A percentile compares a stretch with the other conserved stretches of the same genome.
Conservation (phyloP, 2,329 filamentous ascomycete species). For the Calycina herbarum region DNA sequence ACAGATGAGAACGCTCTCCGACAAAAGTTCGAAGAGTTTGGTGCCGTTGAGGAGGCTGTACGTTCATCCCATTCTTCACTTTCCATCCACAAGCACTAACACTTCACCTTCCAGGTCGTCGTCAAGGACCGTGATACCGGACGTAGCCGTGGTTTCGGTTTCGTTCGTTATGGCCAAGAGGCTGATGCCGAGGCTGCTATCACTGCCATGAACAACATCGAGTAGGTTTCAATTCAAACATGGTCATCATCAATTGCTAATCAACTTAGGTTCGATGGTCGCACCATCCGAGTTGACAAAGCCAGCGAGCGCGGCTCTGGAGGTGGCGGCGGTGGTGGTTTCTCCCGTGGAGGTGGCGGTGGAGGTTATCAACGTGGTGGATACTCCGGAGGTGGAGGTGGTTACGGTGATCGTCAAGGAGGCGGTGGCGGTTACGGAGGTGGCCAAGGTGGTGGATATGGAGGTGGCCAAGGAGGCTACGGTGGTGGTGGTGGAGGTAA, state of each 20-base stretch:
- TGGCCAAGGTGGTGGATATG: slow-evolving; percentile 36
- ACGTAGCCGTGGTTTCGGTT: slow-evolving; percentile 95
- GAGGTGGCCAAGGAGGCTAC: slow-evolving; percentile 41
- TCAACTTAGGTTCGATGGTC: slow-evolving; percentile 77
- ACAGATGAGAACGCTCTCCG: slow-evolving; percentile 87
- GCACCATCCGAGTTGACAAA: slow-evolving; percentile 92
- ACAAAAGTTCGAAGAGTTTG: slow-evolving; percentile 90
- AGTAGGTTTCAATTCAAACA: slow-evolving; percentile 59
- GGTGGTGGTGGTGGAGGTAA: slow-evolving; percentile 32
- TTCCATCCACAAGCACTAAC: slow-evolving; percentile 17
- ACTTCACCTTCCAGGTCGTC: slow-evolving; percentile 66
- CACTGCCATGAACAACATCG: slow-evolving; percentile 78
- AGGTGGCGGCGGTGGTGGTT: slow-evolving; percentile 52
- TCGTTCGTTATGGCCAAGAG: slow-evolving; percentile 83
- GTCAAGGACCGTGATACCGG: slow-evolving; percentile 97
- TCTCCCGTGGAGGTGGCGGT: slow-evolving; percentile 42
- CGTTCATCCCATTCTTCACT: slow-evolving; percentile 43
- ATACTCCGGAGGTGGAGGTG: slow-evolving; percentile 41
- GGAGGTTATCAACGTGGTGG: slow-evolving; percentile 46
- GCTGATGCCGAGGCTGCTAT: slow-evolving; percentile 77
- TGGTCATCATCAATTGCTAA: slow-evolving; percentile 20
- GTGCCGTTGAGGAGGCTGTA: slow-evolving; percentile 92
- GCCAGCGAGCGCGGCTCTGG: slow-evolving; percentile 69
- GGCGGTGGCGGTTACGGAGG: slow-evolving; percentile 46
- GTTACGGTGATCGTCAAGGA: slow-evolving; percentile 57